phyloP scores from a whole-genome alignment of 306 rosid species.

The Pyrus betulifolia region DNA sequence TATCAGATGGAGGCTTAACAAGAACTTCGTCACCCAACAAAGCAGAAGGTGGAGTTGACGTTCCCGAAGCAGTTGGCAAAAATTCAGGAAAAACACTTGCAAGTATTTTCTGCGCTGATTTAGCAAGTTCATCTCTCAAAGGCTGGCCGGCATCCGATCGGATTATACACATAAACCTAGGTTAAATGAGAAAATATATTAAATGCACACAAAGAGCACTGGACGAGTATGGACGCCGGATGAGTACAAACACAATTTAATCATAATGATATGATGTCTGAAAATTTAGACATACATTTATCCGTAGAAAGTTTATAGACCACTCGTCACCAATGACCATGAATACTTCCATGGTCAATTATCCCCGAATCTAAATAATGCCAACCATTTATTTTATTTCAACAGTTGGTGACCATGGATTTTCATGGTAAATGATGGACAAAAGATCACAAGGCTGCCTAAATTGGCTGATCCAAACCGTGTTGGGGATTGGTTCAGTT shows the following conservation, averaged over 20 bases:
- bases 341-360: background rate
- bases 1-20: slow-evolving; percentile 49
- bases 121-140: slow-evolving; percentile 93
- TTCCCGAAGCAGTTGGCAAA: slow-evolving; percentile 52
- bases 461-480: background rate
- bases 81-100: slow-evolving; percentile 81
- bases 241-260: background rate
- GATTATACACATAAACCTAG: slow-evolving; percentile 85
- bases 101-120: slow-evolving; percentile 91
- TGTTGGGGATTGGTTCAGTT: background rate
- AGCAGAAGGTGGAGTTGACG: slow-evolving; percentile 49
- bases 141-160: slow-evolving; percentile 95
- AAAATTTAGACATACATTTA: background rate
- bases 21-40: slow-evolving; percentile 62
- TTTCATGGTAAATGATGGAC: background rate
- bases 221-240: background rate
- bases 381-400: background rate
- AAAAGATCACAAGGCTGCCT: background rate
- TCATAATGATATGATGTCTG: background rate
- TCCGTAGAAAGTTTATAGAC: background rate
- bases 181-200: slow-evolving; percentile 5
- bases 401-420: background rate
- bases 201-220: background rate
- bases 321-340: background rate
- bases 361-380: background rate